phyloP scores from a whole-genome alignment of 139 green algal species.

The Microglena sp. region DNA sequence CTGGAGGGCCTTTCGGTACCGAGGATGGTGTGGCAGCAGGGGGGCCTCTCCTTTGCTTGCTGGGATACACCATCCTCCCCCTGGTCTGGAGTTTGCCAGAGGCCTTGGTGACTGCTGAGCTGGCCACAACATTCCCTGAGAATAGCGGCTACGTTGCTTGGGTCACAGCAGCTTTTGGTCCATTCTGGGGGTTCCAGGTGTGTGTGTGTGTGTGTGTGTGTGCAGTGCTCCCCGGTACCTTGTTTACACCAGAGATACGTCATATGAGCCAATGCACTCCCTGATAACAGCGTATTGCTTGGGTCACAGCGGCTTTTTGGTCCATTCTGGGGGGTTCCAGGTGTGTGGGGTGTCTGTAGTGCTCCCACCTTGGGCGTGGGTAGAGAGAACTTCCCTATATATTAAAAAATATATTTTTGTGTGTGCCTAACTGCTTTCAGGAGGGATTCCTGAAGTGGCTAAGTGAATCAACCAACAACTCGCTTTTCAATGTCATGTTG shows the following conservation, averaged over 20 bases:
- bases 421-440: too few relatives aligned
- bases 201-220: too few relatives aligned
- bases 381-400: too few relatives aligned
- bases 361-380: too few relatives aligned
- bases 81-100: conserved; percentile 86
- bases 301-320: too few relatives aligned
- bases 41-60: conserved; percentile 67
- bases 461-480: too few relatives aligned
- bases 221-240: not conserved
- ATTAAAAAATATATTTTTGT: too few relatives aligned
- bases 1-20: too few relatives aligned
- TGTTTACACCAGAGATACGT: not conserved
- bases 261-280: not conserved
- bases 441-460: too few relatives aligned
- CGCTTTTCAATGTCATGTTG: too few relatives aligned
- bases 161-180: conserved; percentile 91
- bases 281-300: not conserved
- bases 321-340: too few relatives aligned
- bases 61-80: conserved; percentile 69
- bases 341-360: too few relatives aligned
- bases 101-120: conserved; percentile 82
- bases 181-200: conserved; percentile 90
- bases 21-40: conserved; percentile 71
- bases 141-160: conserved; percentile 91
- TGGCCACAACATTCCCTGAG: conserved; percentile 91